Conservation (phyloP, 2,329 filamentous ascomycete species). For the Exophiala spinifera region DNA sequence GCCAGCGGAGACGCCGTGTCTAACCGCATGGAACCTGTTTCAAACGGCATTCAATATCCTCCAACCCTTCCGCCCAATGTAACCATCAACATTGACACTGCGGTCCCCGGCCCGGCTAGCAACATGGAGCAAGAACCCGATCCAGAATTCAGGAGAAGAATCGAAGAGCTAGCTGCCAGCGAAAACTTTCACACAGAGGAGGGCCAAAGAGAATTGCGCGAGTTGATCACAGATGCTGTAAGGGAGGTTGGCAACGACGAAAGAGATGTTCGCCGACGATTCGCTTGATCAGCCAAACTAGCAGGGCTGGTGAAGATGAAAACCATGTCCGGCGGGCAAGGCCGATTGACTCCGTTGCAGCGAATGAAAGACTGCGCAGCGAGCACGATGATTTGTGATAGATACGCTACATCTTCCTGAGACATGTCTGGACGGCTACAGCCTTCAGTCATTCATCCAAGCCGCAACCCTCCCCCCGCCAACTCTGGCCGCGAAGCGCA, state of each 20-base stretch:
- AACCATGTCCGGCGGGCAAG: neutral
- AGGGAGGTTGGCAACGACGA: constrained; percentile 62
- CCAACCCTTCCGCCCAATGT: constrained; percentile 72
- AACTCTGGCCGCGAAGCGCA: constrained; percentile 82
- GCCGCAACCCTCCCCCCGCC: constrained; percentile 78
- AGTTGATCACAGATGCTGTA: constrained; percentile 77
- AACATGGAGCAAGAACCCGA: constrained; percentile 57
- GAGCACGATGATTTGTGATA: neutral
- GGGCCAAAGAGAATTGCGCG: constrained; percentile 74
- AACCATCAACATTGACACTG: constrained; percentile 70
- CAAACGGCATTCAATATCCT: constrained; percentile 44
- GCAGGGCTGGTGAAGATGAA: neutral
- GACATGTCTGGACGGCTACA: neutral
- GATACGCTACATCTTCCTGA: neutral
- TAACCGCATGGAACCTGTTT: constrained; percentile 15
- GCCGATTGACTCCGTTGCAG: neutral
- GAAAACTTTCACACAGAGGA: constrained; percentile 79
- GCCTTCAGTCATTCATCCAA: constrained; percentile 74
- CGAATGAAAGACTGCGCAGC: neutral
- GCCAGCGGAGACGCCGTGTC: constrained; percentile 33
- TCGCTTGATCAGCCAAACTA: constrained; percentile 46
- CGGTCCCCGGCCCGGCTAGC: constrained; percentile 51
- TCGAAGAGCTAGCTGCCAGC: constrained; percentile 81
- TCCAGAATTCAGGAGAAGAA: constrained; percentile 76
- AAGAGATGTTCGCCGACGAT: constrained; percentile 62